Conservation (phyloP, 208 protist genomes). For the Crithidia acanthocephali region DNA sequence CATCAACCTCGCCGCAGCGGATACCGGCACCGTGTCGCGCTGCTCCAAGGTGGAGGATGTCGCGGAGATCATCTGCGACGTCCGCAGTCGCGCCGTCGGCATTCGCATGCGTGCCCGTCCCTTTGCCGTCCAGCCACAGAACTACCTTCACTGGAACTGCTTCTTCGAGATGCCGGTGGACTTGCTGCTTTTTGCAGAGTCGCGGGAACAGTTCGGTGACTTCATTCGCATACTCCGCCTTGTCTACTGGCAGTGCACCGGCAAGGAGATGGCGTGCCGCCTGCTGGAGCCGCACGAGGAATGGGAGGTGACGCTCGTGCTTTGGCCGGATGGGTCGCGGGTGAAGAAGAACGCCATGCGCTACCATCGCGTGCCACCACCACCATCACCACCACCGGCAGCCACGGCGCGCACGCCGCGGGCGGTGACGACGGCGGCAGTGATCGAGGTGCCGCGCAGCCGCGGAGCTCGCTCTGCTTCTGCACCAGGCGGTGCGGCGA, state of each 20-base stretch:
- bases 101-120: slow-evolving; percentile 41
- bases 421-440: too few species aligned
- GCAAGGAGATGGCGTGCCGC: slow-evolving; percentile 23
- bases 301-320: slow-evolving; percentile 30
- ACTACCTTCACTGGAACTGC: slow-evolving; percentile 10
- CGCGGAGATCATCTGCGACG: slow-evolving; percentile 31
- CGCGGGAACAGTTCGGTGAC: slow-evolving; percentile 5
- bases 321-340: slow-evolving; percentile 43
- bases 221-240: slow-evolving; percentile 20
- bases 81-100: slow-evolving; percentile 21
- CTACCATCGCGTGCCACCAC: slow-evolving; percentile 17
- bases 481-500: not conserved
- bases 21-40: slow-evolving; percentile 26
- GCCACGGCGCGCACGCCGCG: not conserved
- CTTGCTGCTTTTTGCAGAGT: slow-evolving; percentile 28
- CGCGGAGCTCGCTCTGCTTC: not conserved
- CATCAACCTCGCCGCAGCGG: slow-evolving; percentile 31
- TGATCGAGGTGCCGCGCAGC: slow-evolving; percentile 3
- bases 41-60: slow-evolving; percentile 53
- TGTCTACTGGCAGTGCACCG: slow-evolving; percentile 23
- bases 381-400: not conserved
- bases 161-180: slow-evolving; percentile 61
- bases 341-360: slow-evolving; percentile 34
- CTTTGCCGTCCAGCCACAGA: slow-evolving; percentile 20
- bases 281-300: slow-evolving; percentile 14